Evolutionary conservation across 1,284 basidiomycete species (phyloP).

Genomic region (Anthracocystis panici-leucophaei): DNA sequence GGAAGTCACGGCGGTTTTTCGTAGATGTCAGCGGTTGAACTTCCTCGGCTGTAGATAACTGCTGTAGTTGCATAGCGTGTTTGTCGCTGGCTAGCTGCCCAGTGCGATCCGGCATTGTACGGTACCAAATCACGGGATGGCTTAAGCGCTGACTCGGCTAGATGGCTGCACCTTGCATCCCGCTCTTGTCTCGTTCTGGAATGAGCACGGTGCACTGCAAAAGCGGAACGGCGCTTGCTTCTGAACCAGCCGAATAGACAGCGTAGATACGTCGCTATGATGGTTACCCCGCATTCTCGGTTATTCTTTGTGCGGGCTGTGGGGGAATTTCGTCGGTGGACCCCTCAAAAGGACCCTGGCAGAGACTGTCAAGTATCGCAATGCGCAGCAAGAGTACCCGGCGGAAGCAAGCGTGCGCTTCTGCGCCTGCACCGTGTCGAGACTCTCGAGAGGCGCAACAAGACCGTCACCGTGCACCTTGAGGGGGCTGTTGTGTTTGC

Average conservation of each 20-base stretch:
- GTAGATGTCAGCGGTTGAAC: background rate
- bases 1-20: background rate
- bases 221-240: background rate
- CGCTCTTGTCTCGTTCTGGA: background rate
- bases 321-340: background rate
- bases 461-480: background rate
- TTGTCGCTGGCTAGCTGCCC: too few species aligned
- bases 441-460: background rate
- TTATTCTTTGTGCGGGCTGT: background rate
- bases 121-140: background rate
- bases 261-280: background rate
- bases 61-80: too few species aligned
- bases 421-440: background rate
- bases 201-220: background rate
- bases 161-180: background rate
- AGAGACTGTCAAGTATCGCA: background rate
- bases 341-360: background rate
- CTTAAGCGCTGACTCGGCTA: too few species aligned
- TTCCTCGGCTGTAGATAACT: too few species aligned
- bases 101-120: background rate
- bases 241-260: background rate
- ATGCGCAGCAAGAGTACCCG: background rate
- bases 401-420: background rate
- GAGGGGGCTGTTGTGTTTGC: background rate
- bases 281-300: conserved; percentile 14